These are phyloP conservation scores for Calonectria pseudoreteaudii DNA, from an alignment of 2,329 filamentous ascomycete genomes.

Conservation along the genomic window DNA sequence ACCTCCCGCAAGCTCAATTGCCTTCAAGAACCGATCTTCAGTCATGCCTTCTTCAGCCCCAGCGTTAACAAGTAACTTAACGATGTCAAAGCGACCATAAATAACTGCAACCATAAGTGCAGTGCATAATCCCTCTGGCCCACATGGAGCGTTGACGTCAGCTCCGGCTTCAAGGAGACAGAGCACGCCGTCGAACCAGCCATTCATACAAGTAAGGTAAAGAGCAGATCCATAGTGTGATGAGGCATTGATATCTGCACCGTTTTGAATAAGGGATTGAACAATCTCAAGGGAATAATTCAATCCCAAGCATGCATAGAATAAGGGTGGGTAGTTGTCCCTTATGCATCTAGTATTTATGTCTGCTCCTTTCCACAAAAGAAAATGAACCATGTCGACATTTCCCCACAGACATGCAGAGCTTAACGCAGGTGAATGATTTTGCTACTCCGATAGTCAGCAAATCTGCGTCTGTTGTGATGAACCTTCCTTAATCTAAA, in stretches of 20 bases:
- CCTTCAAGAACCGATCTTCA: neutral
- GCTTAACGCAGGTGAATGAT: too few species aligned
- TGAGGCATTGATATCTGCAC: neutral
- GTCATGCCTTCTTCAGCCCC: neutral
- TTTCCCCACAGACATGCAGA: too few species aligned
- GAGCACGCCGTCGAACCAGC: neutral
- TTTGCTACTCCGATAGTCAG: too few species aligned
- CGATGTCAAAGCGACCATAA: neutral
- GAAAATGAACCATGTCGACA: too few species aligned
- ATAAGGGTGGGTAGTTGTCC: too few species aligned
- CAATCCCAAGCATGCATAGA: too few species aligned
- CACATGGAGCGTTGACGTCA: neutral
- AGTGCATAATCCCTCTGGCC: neutral
- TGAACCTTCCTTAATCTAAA: too few species aligned
- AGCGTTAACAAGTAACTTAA: neutral
- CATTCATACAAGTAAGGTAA: neutral
- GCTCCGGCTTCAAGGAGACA: neutral
- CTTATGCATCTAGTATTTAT: too few species aligned
- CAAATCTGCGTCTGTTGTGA: too few species aligned
- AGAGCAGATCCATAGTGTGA: neutral
- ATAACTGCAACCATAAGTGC: neutral
- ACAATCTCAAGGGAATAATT: too few species aligned
- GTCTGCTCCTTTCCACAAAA: too few species aligned
- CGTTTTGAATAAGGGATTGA: too few species aligned
- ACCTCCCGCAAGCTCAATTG: neutral